Evolutionary conservation across 2,329 filamentous ascomycete genomes (phyloP).

Genomic region (Byssochlamys sp.): DNA sequence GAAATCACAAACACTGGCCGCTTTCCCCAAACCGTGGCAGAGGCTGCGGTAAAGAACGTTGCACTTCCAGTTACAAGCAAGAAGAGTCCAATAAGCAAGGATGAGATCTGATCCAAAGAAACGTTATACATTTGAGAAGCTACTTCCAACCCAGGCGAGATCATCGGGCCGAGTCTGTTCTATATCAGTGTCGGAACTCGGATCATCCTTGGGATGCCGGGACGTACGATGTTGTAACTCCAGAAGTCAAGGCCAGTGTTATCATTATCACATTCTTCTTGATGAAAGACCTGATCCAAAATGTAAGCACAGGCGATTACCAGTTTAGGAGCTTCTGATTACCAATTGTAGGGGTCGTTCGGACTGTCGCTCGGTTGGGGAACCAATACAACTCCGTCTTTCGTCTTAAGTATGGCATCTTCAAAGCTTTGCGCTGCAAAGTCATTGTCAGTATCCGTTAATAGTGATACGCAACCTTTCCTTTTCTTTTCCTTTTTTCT

Average conservation of each 20-base stretch:
- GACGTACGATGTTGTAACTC: constrained; percentile 17
- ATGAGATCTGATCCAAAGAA: constrained; percentile 28
- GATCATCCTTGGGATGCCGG: not conserved
- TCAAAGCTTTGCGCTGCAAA: not conserved
- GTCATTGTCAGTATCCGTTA: not conserved
- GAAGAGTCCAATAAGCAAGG: constrained; percentile 22
- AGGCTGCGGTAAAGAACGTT: constrained; percentile 35
- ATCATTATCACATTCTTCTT: constrained; percentile 18
- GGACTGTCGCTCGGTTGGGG: constrained; percentile 9
- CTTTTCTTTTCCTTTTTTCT: not conserved
- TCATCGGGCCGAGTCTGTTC: constrained; percentile 31
- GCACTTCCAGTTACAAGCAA: constrained; percentile 33
- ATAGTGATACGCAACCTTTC: not conserved
- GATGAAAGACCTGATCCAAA: constrained; percentile 8
- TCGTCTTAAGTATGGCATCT: constrained; percentile 24
- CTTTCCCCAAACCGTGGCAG: constrained; percentile 28
- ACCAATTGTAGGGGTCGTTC: constrained; percentile 22
- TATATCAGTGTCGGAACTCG: not conserved
- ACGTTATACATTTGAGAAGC: constrained; percentile 28
- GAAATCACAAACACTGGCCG: constrained; percentile 31
- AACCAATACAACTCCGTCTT: constrained; percentile 11
- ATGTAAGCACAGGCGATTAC: not conserved
- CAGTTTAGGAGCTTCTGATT: not conserved
- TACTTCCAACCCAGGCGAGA: constrained; percentile 29
- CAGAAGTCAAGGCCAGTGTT: constrained; percentile 16